These are phyloP conservation scores for Erodium moschatum DNA, from an alignment of 441 rosid genomes.

Conservation along the genomic window DNA sequence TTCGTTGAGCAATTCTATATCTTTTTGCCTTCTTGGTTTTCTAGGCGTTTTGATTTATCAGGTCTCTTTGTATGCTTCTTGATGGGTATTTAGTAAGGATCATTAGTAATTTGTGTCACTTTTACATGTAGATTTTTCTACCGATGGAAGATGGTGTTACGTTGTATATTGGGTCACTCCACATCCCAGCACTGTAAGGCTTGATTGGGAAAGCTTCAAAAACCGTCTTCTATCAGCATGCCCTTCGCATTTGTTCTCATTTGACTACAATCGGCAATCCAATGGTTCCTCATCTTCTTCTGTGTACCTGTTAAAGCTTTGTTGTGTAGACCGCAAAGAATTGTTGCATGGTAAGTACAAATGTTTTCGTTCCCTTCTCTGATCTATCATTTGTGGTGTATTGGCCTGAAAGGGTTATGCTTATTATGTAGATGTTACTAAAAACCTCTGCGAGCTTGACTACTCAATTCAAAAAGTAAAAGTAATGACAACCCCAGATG, in stretches of 20 bases:
- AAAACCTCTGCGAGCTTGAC: slow-evolving; percentile 1
- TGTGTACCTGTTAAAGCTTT: not conserved
- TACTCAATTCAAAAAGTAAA: slow-evolving; percentile 3
- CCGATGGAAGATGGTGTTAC: slow-evolving; percentile 6
- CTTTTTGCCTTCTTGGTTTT: not conserved
- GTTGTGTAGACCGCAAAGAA: slow-evolving; percentile 2
- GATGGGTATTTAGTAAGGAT: not conserved
- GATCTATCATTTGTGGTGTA: not conserved
- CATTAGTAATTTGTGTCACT: not conserved
- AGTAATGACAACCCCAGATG: slow-evolving; percentile 3
- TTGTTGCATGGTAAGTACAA: not conserved
- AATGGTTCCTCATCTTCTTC: not conserved
- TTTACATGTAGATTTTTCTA: not conserved
- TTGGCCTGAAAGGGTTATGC: not conserved
- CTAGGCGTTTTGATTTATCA: not conserved
- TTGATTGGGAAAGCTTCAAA: slow-evolving; percentile 5
- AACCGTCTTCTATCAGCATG: not conserved
- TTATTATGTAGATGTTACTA: slow-evolving; percentile 3
- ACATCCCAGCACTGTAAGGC: slow-evolving; percentile 4
- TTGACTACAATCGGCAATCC: not conserved
- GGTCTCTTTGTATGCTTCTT: not conserved
- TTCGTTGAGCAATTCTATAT: not conserved
- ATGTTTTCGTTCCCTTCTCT: not conserved
- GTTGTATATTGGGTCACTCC: not conserved
- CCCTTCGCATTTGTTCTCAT: not conserved